Conservation (phyloP, 805 yeast species). For the Schizosaccharomyces osmophilus region DNA sequence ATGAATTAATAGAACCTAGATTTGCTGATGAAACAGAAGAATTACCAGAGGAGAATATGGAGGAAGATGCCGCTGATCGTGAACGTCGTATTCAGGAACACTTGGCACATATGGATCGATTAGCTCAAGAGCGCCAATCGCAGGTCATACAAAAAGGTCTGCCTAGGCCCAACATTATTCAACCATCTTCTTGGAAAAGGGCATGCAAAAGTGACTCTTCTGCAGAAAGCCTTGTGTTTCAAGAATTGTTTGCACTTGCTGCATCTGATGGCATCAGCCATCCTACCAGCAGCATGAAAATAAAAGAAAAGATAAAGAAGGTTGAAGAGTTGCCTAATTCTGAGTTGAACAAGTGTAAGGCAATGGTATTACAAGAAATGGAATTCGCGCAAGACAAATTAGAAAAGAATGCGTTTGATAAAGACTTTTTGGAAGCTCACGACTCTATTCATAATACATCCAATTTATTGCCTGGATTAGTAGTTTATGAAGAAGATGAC, state of each 20-base stretch:
- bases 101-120: slow-evolving; percentile 7
- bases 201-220: not conserved
- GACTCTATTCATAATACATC: not conserved
- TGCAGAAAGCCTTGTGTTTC: not conserved
- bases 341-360: not conserved
- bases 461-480: not conserved
- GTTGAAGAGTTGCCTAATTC: not conserved
- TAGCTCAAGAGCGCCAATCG: slow-evolving; percentile 19
- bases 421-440: not conserved
- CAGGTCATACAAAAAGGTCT: slow-evolving; percentile 24
- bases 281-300: not conserved
- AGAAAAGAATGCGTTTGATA: not conserved
- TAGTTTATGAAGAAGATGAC: not conserved
- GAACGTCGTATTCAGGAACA: slow-evolving; percentile 9
- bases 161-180: slow-evolving; percentile 10
- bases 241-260: not conserved
- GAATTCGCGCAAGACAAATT: not conserved
- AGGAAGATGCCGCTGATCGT: slow-evolving; percentile 13
- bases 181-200: slow-evolving; percentile 3
- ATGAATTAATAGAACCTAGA: slow-evolving; percentile 16
- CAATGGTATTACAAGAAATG: not conserved
- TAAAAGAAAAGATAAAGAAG: not conserved
- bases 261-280: not conserved
- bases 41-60: slow-evolving; percentile 5
- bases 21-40: slow-evolving; percentile 11